A percentile compares a stretch with the other conserved stretches of the same genome.
Evolutionary conservation across 768 basidiomycete genomes (phyloP).

Genomic region (Boletus sp.): DNA sequence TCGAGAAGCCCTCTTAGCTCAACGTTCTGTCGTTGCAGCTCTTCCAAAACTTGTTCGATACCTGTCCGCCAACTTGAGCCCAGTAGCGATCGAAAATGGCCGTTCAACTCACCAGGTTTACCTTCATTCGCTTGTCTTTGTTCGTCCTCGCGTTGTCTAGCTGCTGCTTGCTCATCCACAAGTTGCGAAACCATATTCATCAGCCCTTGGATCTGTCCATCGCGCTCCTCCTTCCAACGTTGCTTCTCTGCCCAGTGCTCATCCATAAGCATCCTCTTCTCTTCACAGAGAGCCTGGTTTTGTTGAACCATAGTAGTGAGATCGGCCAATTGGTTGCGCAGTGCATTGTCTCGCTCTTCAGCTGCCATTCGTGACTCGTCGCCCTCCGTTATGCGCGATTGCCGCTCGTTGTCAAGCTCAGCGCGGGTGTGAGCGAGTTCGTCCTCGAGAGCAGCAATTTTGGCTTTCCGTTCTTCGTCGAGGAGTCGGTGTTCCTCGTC

Average conservation of each 20-base stretch:
- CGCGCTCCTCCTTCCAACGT: slow-evolving; percentile 54
- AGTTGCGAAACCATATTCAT: slow-evolving; percentile 60
- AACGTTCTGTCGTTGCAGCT: slow-evolving; percentile 54
- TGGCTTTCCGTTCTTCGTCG: slow-evolving; percentile 49
- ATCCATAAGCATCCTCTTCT: slow-evolving; percentile 60
- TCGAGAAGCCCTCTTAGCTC: slow-evolving; percentile 57
- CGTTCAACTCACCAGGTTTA: slow-evolving; percentile 50
- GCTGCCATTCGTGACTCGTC: slow-evolving; percentile 62
- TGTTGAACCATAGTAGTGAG: slow-evolving; percentile 72
- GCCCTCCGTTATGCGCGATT: slow-evolving; percentile 54
- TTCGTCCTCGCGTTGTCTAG: slow-evolving; percentile 50
- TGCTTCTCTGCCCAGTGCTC: slow-evolving; percentile 63
- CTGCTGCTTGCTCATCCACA: slow-evolving; percentile 51
- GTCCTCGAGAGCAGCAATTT: slow-evolving; percentile 59
- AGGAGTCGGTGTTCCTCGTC: slow-evolving; percentile 47
- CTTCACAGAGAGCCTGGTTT: slow-evolving; percentile 54
- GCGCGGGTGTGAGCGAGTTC: slow-evolving; percentile 54
- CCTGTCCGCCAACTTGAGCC: slow-evolving; percentile 35
- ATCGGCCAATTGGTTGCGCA: slow-evolving; percentile 61
- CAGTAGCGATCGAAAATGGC: background rate
- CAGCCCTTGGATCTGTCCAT: slow-evolving; percentile 52
- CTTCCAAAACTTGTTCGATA: slow-evolving; percentile 57
- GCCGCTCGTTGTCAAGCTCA: slow-evolving; percentile 63
- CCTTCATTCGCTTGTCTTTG: slow-evolving; percentile 48
- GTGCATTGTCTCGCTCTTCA: slow-evolving; percentile 55